Evolutionary conservation across 768 basidiomycete genomes (phyloP), one percentile per base, ranked within the genome.

Genomic region (Omphalotus guepiniiformis): DNA sequence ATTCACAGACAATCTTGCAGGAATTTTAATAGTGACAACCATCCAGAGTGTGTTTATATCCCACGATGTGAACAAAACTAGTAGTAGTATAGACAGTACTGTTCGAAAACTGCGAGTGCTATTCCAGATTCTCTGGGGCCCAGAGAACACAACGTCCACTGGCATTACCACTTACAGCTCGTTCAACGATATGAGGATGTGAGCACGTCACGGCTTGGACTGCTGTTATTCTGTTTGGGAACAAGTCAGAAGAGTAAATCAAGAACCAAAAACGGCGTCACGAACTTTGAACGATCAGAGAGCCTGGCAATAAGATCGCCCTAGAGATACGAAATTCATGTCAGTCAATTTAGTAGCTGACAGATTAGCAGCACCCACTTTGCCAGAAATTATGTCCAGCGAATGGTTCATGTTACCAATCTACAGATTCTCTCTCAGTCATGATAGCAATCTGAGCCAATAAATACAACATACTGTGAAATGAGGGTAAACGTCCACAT

Each of bases 171-270:
- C 78, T 88, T 3, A 75, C 89, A 19, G 74, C 84, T 22, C 90
- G 76, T 56, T 87, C 88, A 2, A 88, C 72, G 18, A 88, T 65
- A 47, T 60, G 82, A 0, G 90, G 89, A 61, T 92, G 90, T 12
- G 86, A 88, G 55, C 84, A 87, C 6, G 90, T 88, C n/a, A 92
- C 90, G n/a, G 90, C 88, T 64, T 91, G 90, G 3, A 85, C 83
- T 1, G 90, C 89, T 18, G 85, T 79, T 50, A 92, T 83, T 53
- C 86, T 90, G 23, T 18, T 27, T 19, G 38, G 22, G 19, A 3
- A 19, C 21, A 6, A 7, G 23, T 37, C 22, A 16, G 27, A n/a
- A 6, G 25, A 15, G n/a, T n/a, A n/a, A n/a, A n/a, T n/a, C 9
- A 16, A 13, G 16, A 3, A 21, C 13, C 5, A 35, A 0, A 37